These are phyloP conservation scores for Pseudogymnoascus sp. DNA, from an alignment of 2,329 filamentous ascomycete species.

Conservation along the genomic window DNA sequence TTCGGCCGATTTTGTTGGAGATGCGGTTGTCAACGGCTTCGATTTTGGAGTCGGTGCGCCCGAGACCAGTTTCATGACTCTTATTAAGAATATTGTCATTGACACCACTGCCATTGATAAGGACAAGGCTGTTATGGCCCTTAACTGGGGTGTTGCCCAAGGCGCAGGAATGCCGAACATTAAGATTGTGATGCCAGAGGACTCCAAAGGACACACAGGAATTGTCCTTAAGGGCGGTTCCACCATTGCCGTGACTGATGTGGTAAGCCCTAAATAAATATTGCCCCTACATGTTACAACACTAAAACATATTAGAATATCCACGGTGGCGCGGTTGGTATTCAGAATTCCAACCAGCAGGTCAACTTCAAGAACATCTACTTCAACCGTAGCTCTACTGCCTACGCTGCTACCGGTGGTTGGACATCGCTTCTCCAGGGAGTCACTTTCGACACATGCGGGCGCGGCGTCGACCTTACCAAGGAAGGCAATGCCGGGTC, in stretches of 20 bases:
- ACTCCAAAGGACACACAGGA: slow-evolving; percentile 27
- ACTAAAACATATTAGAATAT: neutral
- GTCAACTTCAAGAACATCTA: neutral
- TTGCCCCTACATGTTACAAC: neutral
- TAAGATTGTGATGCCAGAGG: slow-evolving; percentile 29
- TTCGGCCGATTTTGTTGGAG: slow-evolving; percentile 16
- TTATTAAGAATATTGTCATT: slow-evolving; percentile 31
- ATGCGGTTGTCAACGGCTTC: slow-evolving; percentile 22
- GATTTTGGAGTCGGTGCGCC: slow-evolving; percentile 23
- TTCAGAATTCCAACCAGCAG: slow-evolving; percentile 58
- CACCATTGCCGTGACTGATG: slow-evolving; percentile 17
- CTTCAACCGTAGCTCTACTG: neutral
- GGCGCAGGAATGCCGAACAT: slow-evolving; percentile 32
- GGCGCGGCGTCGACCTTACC: slow-evolving; percentile 20
- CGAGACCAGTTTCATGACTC: slow-evolving; percentile 30
- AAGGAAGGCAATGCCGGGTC: neutral
- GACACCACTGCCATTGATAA: slow-evolving; percentile 28
- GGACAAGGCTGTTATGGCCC: slow-evolving; percentile 23
- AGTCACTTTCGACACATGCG: slow-evolving; percentile 21
- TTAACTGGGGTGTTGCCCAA: slow-evolving; percentile 33
- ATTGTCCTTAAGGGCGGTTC: slow-evolving; percentile 26
- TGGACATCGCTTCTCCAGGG: slow-evolving; percentile 6
- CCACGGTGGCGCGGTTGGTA: slow-evolving; percentile 43
- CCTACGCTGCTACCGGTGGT: neutral
- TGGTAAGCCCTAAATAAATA: neutral